phyloP scores from a whole-genome alignment of 116 monocot genomes.

The Cymodocea nodosa region DNA sequence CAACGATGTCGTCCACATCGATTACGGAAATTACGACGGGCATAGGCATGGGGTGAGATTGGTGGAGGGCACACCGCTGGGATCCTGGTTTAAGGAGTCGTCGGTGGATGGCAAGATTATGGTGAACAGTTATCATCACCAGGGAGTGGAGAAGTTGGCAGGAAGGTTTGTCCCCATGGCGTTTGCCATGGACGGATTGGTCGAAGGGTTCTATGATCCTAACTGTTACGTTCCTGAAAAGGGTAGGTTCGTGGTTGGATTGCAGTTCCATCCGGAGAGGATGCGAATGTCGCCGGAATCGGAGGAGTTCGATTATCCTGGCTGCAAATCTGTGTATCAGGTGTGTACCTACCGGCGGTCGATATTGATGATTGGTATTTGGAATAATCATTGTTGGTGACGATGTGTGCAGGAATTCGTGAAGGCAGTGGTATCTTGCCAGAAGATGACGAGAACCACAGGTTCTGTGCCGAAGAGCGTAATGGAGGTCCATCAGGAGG shows the following conservation, averaged over 20 bases:
- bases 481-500: neutral
- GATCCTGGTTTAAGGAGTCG: conserved; percentile 59
- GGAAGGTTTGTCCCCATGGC: conserved; percentile 80
- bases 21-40: conserved; percentile 73
- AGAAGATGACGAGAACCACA: neutral
- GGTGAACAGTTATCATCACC: conserved; percentile 98
- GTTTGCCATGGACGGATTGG: conserved; percentile 51
- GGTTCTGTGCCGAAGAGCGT: neutral
- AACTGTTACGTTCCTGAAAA: conserved; percentile 56
- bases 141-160: conserved; percentile 78
- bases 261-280: conserved; percentile 96
- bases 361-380: neutral
- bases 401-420: neutral
- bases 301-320: conserved; percentile 85
- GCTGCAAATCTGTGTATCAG: conserved; percentile 77
- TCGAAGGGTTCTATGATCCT: conserved; percentile 89
- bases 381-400: neutral
- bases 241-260: conserved; percentile 82
- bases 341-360: conserved; percentile 19
- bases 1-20: conserved; percentile 28
- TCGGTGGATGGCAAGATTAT: conserved; percentile 33
- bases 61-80: conserved; percentile 46
- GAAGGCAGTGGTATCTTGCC: conserved; percentile 2
- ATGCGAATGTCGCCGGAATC: conserved; percentile 37
- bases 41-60: conserved; percentile 60